Evolutionary conservation across 108 stramenopile genomes (phyloP), one percentile per base, ranked within the genome.

Genomic region (Cyclotella atomus): DNA sequence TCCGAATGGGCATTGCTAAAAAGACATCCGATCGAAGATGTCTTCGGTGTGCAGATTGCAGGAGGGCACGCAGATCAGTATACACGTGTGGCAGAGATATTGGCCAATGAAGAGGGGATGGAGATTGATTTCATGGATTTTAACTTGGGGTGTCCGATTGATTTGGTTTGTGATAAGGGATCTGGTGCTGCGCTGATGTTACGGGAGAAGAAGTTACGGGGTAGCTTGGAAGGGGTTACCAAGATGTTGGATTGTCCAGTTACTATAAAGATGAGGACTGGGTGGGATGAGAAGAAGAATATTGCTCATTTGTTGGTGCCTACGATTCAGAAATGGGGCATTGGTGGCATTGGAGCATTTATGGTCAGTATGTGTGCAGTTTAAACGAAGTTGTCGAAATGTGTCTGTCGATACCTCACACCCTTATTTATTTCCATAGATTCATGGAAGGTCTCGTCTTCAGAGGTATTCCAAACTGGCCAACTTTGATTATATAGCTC

Each of bases 111-210:
- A 41, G 66, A 76, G n/a, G n/a, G n/a, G 46, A 64, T 84, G n/a
- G 80, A 87, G 7, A 73, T 94, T 23, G 99, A 99, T 87, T 99
- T 99, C 84, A 85, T 99, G 47, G 99, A 99, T 79, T 71, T 99
- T 80, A 99, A 99, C 85, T 71, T 97, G 30, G 98, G 98, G 30
- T 99, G 99, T 81, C 99, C 99, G 9, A 86, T 99, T 38, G 99
- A 99, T 75, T 56, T 99, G 32, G 81, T 99, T 21, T 97, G 97
- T 73, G 67, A 97, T 34, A 92, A 95, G 67, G 98, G 98, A 16
- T 93, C 94, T 0, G 98, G 98, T 16, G 86, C 94, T 0, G 64
- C 84, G 30, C 77, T 98, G 53, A 97, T 99, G 99, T 69, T 84
- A 63, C 73, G 92, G 15, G 90, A 89, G 6, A 82, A 84, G 30